Base-by-base conservation (phyloP, 2,329 filamentous ascomycete species). In the Fusarium poae region DNA sequence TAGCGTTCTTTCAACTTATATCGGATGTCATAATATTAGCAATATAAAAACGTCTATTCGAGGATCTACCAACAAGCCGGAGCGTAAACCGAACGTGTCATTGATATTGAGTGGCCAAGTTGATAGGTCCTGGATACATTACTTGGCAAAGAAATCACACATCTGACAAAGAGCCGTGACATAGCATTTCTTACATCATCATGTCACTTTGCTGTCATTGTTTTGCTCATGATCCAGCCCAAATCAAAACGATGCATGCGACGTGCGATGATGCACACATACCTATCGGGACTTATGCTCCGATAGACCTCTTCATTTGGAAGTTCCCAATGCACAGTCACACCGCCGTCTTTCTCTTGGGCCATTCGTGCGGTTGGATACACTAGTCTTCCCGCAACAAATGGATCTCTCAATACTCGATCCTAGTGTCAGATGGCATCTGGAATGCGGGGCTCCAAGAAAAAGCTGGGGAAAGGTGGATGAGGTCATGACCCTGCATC, bases 401-500 rank as follows among this genome's bases (percentile, higher is more conserved):
- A 34, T 54, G 6, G 35, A 39, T 39, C 27, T 16, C 25, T 13
- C 13, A 35, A 20, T n/a, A 15, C 30, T 35, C 29, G 39, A 54
- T 54, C 51, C 12, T 54, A 54, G 51, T 29, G 21, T 21, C 12
- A 29, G 27, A 44, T 45, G 13, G 16, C 18, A 16, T 54, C 13
- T 18, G 16, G 18, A 21, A 18, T 48, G 30, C 21, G 40, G 51
- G 40, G 30, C 27, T 11, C 6, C 2, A 23, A 39, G 6, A 49
- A 6, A 25, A 39, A 37, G 3, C 32, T 23, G 52, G 52, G 43
- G 42, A 37, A 48, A 48, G 30, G 16, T 54, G 30, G 21, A 29
- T 53, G 50, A 53, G 27, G 20, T 56, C 44, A 56, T 56, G 44
- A 51, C 20, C 27, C 3, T 30, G 6, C 3, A 57, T 57, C 53